Evolutionary conservation across 1,284 basidiomycete species (phyloP).

Genomic region (Laetiporus sulphureus): DNA sequence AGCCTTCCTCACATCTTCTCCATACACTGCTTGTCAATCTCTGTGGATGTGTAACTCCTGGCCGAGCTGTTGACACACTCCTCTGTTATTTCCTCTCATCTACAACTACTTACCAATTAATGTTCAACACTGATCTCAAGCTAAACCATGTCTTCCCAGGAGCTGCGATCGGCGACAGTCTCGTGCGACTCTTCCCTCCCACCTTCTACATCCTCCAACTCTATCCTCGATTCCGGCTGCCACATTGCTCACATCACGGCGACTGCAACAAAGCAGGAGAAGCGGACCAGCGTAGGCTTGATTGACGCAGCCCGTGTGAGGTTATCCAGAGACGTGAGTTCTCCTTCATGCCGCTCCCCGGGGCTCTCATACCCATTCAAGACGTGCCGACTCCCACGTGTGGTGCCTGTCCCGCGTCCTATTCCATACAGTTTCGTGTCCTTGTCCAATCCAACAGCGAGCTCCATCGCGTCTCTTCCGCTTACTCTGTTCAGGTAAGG

Average conservation of each 20-base stretch:
- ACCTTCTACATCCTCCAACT: slow-evolving; percentile 19
- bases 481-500: slow-evolving; percentile 20
- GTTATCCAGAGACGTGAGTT: slow-evolving; percentile 27
- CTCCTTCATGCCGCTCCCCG: slow-evolving; percentile 16
- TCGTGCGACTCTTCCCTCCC: slow-evolving; percentile 21
- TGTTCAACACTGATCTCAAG: slow-evolving; percentile 2
- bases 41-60: too few species aligned
- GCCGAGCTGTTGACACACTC: too few species aligned
- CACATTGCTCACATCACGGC: slow-evolving; percentile 14
- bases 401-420: slow-evolving; percentile 20
- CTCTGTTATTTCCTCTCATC: too few species aligned
- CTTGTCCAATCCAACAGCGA: slow-evolving; percentile 28
- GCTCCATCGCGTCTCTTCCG: slow-evolving; percentile 15
- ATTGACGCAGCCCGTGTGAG: slow-evolving; percentile 29
- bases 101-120: neutral
- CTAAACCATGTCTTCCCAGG: slow-evolving; percentile 6
- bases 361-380: slow-evolving; percentile 17
- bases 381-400: slow-evolving; percentile 34
- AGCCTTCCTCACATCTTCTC: too few species aligned
- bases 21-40: too few species aligned
- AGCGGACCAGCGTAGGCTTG: slow-evolving; percentile 25
- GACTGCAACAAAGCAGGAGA: slow-evolving; percentile 14
- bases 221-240: slow-evolving; percentile 17
- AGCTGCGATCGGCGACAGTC: slow-evolving; percentile 17
- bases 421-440: slow-evolving; percentile 23